Conservation (phyloP, 495 filamentous ascomycete species). For the Cercophora scortea region DNA sequence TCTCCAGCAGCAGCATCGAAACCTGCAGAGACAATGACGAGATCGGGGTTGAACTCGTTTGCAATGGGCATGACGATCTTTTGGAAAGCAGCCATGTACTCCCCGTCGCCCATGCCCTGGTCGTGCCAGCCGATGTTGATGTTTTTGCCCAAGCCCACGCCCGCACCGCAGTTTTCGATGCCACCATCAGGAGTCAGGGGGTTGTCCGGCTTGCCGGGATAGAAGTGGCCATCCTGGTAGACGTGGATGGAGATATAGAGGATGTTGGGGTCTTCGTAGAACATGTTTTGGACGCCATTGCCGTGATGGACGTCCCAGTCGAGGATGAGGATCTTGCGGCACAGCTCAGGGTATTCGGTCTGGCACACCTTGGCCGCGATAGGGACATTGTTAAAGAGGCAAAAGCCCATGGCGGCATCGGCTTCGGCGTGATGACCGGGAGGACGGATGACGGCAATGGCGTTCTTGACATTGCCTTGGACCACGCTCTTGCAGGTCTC, state of each 20-base stretch:
- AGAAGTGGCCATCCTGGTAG: conserved; percentile 72
- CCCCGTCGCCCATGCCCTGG: conserved; percentile 91
- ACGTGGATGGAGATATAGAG: conserved; percentile 97
- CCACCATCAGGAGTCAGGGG: conserved; percentile 55
- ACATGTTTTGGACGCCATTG: conserved; percentile 94
- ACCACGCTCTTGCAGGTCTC: conserved; percentile 87
- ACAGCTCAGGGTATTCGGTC: conserved; percentile 60
- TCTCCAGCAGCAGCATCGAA: conserved; percentile 96
- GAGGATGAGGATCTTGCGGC: conserved; percentile 83
- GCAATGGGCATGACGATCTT: conserved; percentile 97
- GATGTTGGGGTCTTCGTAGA: conserved; percentile 89
- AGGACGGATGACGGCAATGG: conserved; percentile 87
- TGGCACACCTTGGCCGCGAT: conserved; percentile 83
- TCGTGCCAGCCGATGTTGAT: conserved; percentile 92
- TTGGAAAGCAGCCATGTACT: conserved; percentile 95
- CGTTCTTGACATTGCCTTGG: conserved; percentile 74
- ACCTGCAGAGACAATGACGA: conserved; percentile 92
- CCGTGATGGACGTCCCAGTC: conserved; percentile 90
- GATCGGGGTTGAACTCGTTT: conserved; percentile 83
- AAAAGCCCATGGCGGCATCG: conserved; percentile 82
- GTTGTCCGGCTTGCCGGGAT: conserved; percentile 64
- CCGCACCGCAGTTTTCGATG: conserved; percentile 66
- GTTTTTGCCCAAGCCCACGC: conserved; percentile 74
- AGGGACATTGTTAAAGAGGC: conserved; percentile 93
- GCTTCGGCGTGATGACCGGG: conserved; percentile 93